Conservation (phyloP, 768 basidiomycete species). For the Gloeopeniophorella convolvens region DNA sequence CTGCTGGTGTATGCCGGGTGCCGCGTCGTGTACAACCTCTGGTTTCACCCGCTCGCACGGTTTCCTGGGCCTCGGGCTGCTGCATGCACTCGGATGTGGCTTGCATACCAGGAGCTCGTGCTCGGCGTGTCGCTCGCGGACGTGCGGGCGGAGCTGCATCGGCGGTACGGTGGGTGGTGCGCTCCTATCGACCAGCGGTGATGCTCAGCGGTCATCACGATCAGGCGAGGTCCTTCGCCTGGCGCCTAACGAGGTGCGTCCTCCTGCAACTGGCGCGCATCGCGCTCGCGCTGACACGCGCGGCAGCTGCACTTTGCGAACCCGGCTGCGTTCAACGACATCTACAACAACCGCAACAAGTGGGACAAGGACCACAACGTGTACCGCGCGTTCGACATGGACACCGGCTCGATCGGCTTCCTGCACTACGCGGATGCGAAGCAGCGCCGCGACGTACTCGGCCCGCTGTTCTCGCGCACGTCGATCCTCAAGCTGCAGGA, state of each 20-base stretch:
- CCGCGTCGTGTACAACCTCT: neutral
- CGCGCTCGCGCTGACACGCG: too few species aligned
- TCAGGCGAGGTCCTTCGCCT: constrained; percentile 1
- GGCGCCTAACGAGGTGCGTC: constrained; percentile 1
- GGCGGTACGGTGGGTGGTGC: neutral
- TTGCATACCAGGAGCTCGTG: neutral
- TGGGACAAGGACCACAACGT: constrained; percentile 4
- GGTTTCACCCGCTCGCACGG: neutral
- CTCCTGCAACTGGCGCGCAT: neutral
- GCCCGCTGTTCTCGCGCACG: neutral
- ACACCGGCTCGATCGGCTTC: neutral
- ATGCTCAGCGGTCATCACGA: too few species aligned
- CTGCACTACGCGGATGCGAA: constrained; percentile 2
- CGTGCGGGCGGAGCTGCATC: neutral
- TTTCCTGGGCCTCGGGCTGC: neutral
- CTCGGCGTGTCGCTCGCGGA: neutral
- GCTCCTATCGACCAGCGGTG: too few species aligned
- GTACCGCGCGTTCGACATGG: constrained; percentile 2
- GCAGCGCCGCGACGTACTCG: constrained; percentile 2
- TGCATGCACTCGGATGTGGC: neutral
- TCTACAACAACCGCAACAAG: constrained; percentile 3
- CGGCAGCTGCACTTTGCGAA: constrained; percentile 1
- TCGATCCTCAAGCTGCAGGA: neutral
- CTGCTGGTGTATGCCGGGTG: neutral
- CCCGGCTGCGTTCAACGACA: neutral